A percentile compares a stretch with the other conserved stretches of the same genome.
Conservation (phyloP, 75 land plant genomes). For the Cunninghamia lanceolata region DNA sequence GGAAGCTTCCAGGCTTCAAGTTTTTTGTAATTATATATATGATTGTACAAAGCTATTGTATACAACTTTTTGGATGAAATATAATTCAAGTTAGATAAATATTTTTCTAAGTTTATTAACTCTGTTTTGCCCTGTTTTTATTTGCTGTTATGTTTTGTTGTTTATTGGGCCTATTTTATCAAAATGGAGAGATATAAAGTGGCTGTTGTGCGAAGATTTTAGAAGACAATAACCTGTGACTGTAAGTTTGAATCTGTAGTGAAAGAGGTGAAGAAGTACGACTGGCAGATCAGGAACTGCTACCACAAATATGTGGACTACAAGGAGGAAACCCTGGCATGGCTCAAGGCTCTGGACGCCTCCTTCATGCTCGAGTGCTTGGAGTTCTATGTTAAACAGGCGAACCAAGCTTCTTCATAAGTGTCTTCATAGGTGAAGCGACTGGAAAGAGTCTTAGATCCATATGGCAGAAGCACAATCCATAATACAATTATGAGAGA, state of each 20-base stretch:
- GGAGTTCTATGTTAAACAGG: not conserved
- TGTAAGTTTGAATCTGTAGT: not conserved
- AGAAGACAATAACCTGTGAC: not conserved
- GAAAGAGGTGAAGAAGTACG: not conserved
- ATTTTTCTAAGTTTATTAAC: too few species aligned
- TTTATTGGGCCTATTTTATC: too few species aligned
- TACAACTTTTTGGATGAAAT: too few species aligned
- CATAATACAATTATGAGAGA: not conserved
- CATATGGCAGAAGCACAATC: not conserved
- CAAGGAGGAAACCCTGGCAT: not conserved
- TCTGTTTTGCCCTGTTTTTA: too few species aligned
- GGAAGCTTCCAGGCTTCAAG: too few species aligned
- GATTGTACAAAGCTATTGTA: too few species aligned
- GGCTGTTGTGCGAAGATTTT: not conserved
- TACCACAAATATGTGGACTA: not conserved
- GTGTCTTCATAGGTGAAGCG: not conserved
- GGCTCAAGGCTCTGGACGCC: slow-evolving; percentile 7
- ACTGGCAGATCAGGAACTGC: not conserved
- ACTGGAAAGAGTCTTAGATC: not conserved
- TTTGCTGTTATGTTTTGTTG: too few species aligned
- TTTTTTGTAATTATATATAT: too few species aligned
- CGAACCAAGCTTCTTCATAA: not conserved
- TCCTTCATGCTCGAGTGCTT: not conserved
- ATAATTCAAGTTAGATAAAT: too few species aligned
- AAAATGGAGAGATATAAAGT: not conserved